Percentiles rank a stretch among this genome's conserved stretches.
Conservation (phyloP, 495 filamentous ascomycete genomes). For the Amphirosellinia nigrospora region DNA sequence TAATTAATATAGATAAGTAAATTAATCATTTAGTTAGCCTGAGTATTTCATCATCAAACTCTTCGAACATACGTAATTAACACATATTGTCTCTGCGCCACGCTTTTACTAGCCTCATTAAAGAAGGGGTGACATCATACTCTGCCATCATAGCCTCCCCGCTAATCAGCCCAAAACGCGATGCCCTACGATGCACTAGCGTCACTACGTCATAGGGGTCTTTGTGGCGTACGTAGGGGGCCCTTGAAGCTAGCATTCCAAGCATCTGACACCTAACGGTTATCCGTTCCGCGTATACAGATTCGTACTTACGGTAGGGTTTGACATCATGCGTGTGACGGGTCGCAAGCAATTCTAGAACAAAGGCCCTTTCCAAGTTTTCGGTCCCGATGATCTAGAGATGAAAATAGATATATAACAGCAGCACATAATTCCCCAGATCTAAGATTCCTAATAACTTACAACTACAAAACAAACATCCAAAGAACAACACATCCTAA, state of each 20-base stretch:
- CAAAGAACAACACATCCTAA: background rate
- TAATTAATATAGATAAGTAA: no score
- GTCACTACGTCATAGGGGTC: conserved; percentile 26
- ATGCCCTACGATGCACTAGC: background rate
- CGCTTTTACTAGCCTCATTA: no score
- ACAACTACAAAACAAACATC: background rate
- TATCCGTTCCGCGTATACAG: background rate
- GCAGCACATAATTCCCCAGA: background rate
- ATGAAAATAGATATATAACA: conserved; percentile 10
- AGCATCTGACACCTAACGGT: background rate
- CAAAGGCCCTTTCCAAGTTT: conserved; percentile 17
- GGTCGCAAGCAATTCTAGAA: no score
- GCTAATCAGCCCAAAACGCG: background rate
- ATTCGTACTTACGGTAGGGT: background rate
- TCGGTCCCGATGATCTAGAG: background rate
- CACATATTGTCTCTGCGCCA: no score
- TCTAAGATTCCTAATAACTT: background rate
- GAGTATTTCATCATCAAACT: no score
- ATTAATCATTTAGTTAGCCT: no score
- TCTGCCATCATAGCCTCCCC: background rate
- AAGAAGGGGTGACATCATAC: background rate
- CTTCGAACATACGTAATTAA: no score
- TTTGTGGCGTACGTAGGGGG: conserved; percentile 17
- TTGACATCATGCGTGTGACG: conserved; percentile 25
- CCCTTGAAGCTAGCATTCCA: conserved; percentile 2